Evolutionary conservation across 176 grass and related monocot genomes (phyloP).

Genomic region (Sorghum bicolor): Sorghum_bicolor_NCBIv3 NC_012871.2:71085001-71085500

Average conservation of each 20-base stretch:
- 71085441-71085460: slow-evolving; percentile 28
- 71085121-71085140: too few species aligned
- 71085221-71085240: slow-evolving; percentile 24
- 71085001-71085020: too few species aligned
- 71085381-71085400: slow-evolving; percentile 33
- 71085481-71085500: not conserved
- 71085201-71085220: slow-evolving; percentile 19
- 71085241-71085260: slow-evolving; percentile 29
- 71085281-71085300: not conserved
- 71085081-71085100: too few species aligned
- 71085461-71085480: slow-evolving; percentile 9
- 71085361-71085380: slow-evolving; percentile 46
- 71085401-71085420: slow-evolving; percentile 42
- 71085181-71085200: not conserved
- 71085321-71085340: slow-evolving; percentile 25
- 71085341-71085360: not conserved
- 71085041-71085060: too few species aligned
- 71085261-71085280: slow-evolving; percentile 2
- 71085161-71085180: not conserved
- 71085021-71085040: too few species aligned
- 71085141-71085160: too few species aligned
- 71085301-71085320: slow-evolving; percentile 12
- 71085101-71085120: too few species aligned
- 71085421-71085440: slow-evolving; percentile 59
- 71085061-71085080: too few species aligned